Base-by-base conservation (phyloP, 108 stramenopile genomes). In the Nannochloropsis oceanica region DNA sequence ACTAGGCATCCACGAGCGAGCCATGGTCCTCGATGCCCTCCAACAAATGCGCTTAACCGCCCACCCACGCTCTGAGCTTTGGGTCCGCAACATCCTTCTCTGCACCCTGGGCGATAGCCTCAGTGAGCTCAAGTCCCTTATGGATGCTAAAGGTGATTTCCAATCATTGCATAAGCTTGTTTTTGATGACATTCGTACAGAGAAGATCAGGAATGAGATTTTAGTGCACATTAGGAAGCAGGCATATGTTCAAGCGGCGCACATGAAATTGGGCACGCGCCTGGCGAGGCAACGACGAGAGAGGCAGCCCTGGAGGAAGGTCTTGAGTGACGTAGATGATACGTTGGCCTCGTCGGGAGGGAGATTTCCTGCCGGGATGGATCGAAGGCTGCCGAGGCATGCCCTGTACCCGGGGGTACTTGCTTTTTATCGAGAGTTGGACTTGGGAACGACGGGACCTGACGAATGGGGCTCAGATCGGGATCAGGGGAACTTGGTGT, bases 261-360 rank as follows among this genome's bases (percentile, higher is more conserved):
- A 91, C 87, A 89, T 87, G 88, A 27, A 13, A 25, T 44, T 92
- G 44, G 89, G 86, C 43, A 89, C 85, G 20, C 44, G 88, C 22
- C 80, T 59, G 46, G 83, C 79, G 25, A 82, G 84, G 43, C 84
- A 84, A 43, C 88, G 91, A 79, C 87, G 82, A 26, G 79, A 89
- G 82, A 18, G 59, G 18, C 81, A 80, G 79, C 92, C 95, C 26
- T 98, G 97, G 97, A 90, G 97, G 27, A 99, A 99, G 87, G 94
- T 99, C 24, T 86, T 99, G 27, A 95, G 95, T 12, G 99, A 99
- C 87, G 96, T 99, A 0, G 99, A 99, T 87, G 99, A 99, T 91
- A 99, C 99, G 12, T 86, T 99, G 43, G 92, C 92, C 11, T 96
- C 91, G 26, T 95, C 94, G n/a, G 98, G 95, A 11, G 96, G 97